These are phyloP conservation scores for Fusarium sp. DNA, from an alignment of 2,329 filamentous ascomycete species.

Conservation along the genomic window DNA sequence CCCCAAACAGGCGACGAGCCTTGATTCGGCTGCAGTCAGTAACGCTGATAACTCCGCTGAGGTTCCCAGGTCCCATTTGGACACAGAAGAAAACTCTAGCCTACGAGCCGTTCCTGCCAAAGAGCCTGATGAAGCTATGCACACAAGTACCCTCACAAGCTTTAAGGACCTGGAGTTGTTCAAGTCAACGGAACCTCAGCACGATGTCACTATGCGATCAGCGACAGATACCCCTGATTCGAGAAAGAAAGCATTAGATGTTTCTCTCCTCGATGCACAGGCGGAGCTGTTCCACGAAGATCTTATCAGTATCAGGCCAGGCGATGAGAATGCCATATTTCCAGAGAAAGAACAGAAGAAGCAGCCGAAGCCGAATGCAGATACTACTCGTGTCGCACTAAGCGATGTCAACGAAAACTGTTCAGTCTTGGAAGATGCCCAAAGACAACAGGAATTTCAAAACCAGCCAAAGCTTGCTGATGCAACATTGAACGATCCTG, in stretches of 20 bases:
- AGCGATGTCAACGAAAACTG: not conserved
- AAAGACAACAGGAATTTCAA: not conserved
- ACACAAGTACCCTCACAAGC: not conserved
- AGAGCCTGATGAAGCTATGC: not conserved
- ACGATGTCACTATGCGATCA: not conserved
- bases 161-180: not conserved
- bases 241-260: not conserved
- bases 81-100: not conserved
- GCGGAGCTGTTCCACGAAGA: not conserved
- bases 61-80: not conserved
- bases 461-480: not conserved
- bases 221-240: not conserved
- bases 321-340: not conserved
- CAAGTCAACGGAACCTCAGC: not conserved
- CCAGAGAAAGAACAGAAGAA: slow-evolving; percentile 31
- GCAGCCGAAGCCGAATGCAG: slow-evolving; percentile 4
- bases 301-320: not conserved
- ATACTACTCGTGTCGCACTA: not conserved
- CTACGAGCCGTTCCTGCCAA: not conserved
- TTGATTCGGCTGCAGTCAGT: not conserved
- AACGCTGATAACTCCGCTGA: not conserved
- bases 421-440: not conserved
- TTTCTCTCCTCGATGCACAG: not conserved
- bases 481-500: not conserved
- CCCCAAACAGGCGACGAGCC: not conserved